Evolutionary conservation across 768 basidiomycete species (phyloP).

Genomic region (Boletus insuetus): DNA sequence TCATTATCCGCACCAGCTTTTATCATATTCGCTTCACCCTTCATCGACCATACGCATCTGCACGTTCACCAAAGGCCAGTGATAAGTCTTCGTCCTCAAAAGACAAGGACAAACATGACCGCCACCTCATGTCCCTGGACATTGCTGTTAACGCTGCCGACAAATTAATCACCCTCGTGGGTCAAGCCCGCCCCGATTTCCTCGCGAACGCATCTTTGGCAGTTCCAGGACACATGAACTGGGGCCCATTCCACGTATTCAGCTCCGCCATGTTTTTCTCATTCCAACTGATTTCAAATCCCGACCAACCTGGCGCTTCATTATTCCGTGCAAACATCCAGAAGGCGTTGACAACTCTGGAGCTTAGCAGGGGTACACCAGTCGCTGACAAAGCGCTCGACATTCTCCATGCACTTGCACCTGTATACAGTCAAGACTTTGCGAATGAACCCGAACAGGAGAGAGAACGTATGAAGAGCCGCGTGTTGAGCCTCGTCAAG

Average conservation of each 20-base stretch:
- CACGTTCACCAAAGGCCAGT: slow-evolving; percentile 21
- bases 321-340: slow-evolving; percentile 75
- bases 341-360: slow-evolving; percentile 63
- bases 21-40: slow-evolving; percentile 84
- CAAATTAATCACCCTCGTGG: slow-evolving; percentile 74
- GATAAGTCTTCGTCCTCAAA: slow-evolving; percentile 32
- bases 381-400: slow-evolving; percentile 75
- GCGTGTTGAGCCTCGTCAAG: slow-evolving; percentile 63
- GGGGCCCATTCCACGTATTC: slow-evolving; percentile 83
- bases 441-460: slow-evolving; percentile 46
- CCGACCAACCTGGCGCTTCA: slow-evolving; percentile 74
- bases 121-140: slow-evolving; percentile 59
- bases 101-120: slow-evolving; percentile 35
- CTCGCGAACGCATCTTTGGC: slow-evolving; percentile 64
- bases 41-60: slow-evolving; percentile 68
- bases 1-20: slow-evolving; percentile 74
- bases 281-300: slow-evolving; percentile 80
- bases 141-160: slow-evolving; percentile 75
- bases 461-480: slow-evolving; percentile 57
- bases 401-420: slow-evolving; percentile 68
- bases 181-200: slow-evolving; percentile 74
- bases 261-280: slow-evolving; percentile 89
- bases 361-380: slow-evolving; percentile 58
- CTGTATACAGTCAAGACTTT: slow-evolving; percentile 69
- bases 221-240: slow-evolving; percentile 80